These are phyloP conservation scores for Tripidium arundinaceum DNA, from an alignment of 202 grass and related monocot genomes.

Conservation along the genomic window DNA sequence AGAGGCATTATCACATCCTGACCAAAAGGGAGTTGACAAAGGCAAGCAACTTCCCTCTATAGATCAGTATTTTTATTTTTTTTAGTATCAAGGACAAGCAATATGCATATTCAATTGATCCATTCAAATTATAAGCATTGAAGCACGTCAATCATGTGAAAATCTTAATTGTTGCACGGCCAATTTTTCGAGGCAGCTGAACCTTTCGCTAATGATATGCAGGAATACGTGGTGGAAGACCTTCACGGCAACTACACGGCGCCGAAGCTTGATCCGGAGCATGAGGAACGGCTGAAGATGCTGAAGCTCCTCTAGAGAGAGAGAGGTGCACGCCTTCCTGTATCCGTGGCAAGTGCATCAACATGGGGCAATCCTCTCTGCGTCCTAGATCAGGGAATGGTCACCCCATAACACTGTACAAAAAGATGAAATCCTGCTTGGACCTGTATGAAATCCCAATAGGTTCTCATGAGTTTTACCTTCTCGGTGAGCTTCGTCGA, in stretches of 20 bases:
- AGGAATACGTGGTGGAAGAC: slow-evolving; percentile 81
- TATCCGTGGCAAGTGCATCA: not conserved
- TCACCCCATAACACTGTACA: slow-evolving; percentile 3
- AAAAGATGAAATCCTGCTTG: not conserved
- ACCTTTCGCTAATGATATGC: not conserved
- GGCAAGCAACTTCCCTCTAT: slow-evolving; percentile 32
- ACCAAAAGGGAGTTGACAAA: slow-evolving; percentile 81
- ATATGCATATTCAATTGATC: not conserved
- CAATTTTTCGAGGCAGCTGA: not conserved
- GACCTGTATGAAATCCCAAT: not conserved
- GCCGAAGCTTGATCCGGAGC: slow-evolving; percentile 60
- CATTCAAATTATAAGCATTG: not conserved
- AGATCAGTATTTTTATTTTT: not conserved
- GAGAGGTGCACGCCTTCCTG: not conserved
- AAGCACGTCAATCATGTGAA: not conserved
- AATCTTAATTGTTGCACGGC: not conserved
- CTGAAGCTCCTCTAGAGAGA: slow-evolving; percentile 57
- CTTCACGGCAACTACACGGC: slow-evolving; percentile 60
- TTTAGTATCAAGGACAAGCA: not conserved
- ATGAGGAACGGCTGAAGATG: slow-evolving; percentile 67
- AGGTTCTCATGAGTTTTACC: not conserved
- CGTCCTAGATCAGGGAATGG: not conserved
- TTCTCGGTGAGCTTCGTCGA: not conserved
- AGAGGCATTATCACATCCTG: slow-evolving; percentile 75
- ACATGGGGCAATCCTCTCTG: too few species aligned